Conservation (phyloP, 2,329 filamentous ascomycete species). For the Trichophyton verrucosum region DNA sequence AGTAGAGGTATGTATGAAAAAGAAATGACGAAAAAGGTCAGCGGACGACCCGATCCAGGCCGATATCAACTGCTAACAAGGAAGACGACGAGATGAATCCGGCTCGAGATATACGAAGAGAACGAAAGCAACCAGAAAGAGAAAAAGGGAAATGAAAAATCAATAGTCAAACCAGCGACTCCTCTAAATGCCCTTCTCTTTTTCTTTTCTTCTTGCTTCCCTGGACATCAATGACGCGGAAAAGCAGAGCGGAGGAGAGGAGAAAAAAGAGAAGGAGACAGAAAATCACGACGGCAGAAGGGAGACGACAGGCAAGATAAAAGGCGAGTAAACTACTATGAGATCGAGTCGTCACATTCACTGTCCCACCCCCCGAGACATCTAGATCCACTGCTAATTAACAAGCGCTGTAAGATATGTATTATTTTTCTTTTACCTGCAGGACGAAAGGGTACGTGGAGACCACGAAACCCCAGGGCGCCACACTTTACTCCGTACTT, state of each 20-base stretch:
- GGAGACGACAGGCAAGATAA: neutral
- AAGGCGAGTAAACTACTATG: neutral
- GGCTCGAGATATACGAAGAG: neutral
- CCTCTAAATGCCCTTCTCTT: neutral
- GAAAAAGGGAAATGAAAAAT: neutral
- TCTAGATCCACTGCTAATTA: constrained; percentile 5
- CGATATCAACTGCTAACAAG: neutral
- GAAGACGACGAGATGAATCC: constrained; percentile 1
- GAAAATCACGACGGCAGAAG: neutral
- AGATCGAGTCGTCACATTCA: constrained; percentile 3
- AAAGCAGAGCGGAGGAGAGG: neutral
- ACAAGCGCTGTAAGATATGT: constrained; percentile 2
- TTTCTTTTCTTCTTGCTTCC: neutral
- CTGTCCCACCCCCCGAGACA: constrained; percentile 2
- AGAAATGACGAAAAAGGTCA: neutral
- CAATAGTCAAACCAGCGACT: neutral
- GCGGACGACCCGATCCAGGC: neutral
- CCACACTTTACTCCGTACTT: constrained; percentile 1
- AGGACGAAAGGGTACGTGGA: neutral
- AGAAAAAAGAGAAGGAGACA: neutral
- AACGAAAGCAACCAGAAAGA: neutral
- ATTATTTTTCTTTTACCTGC: constrained; percentile 3
- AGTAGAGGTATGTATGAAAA: neutral
- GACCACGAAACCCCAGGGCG: neutral
- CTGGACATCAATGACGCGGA: neutral